Conservation (phyloP, 352 stramenopile species). For the Plasmopara muralis region DNA sequence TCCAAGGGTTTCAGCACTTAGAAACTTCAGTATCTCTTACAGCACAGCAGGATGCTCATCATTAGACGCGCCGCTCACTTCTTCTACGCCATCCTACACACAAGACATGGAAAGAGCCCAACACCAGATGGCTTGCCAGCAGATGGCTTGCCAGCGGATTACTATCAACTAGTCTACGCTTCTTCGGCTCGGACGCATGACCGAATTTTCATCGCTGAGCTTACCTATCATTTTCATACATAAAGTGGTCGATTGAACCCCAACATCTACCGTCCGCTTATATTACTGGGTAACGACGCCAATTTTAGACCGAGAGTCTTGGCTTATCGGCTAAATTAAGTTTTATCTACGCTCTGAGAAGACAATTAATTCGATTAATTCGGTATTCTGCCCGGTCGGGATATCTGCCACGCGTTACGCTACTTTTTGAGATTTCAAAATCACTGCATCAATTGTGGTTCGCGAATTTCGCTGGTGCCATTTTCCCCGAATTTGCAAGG, state of each 20-base stretch:
- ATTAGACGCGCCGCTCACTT: neutral
- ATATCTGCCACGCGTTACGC: neutral
- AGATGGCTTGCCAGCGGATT: no score
- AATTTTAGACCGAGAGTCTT: neutral
- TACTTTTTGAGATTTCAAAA: neutral
- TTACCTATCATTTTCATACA: neutral
- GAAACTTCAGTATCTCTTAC: constrained; percentile 1
- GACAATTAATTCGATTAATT: neutral
- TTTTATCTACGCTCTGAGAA: neutral
- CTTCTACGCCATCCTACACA: neutral
- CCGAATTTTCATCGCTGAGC: neutral
- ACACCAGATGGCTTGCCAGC: neutral
- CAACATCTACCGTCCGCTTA: neutral
- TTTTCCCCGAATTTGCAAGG: constrained; percentile 4
- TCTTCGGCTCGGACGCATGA: neutral
- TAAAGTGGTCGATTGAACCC: neutral
- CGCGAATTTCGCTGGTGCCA: neutral
- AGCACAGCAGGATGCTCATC: neutral
- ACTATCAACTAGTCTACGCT: neutral
- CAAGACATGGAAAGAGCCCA: no score
- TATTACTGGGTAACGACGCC: neutral
- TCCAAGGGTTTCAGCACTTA: neutral
- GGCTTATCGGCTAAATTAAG: neutral
- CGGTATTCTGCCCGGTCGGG: neutral
- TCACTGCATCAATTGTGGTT: neutral